phyloP scores from a whole-genome alignment of 768 basidiomycete genomes.

The Tulasnella sp. region DNA sequence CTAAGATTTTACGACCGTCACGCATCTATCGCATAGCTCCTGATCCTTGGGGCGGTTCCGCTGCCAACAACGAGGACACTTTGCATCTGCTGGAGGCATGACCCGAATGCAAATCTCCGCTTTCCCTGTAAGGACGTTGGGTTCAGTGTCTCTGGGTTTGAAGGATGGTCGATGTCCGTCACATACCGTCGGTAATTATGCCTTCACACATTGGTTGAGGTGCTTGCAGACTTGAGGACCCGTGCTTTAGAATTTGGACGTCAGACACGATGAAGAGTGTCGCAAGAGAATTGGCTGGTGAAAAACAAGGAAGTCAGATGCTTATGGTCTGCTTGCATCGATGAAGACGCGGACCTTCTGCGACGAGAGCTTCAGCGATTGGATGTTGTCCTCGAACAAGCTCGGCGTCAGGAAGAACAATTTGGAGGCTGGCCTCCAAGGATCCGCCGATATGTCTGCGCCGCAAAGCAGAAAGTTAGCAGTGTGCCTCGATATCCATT shows the following conservation, averaged over 20 bases:
- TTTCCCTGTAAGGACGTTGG: constrained; percentile 19
- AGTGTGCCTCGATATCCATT: too few species aligned
- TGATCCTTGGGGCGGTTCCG: constrained; percentile 44
- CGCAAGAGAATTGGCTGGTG: constrained; percentile 50
- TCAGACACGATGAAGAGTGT: constrained; percentile 76
- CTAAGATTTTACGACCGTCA: constrained; percentile 16
- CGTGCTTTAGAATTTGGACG: constrained; percentile 24
- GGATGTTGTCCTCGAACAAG: neutral
- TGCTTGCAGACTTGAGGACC: constrained; percentile 19
- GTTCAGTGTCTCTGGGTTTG: neutral
- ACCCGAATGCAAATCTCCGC: constrained; percentile 38
- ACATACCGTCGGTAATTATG: neutral
- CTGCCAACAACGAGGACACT: constrained; percentile 92
- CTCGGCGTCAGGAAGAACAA: constrained; percentile 36
- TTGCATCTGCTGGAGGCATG: constrained; percentile 46
- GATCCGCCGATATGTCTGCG: constrained; percentile 62
- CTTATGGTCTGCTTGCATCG: neutral
- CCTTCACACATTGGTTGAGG: neutral
- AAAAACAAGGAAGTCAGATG: neutral
- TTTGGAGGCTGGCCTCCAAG: constrained; percentile 61
- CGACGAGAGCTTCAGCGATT: neutral
- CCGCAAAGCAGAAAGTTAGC: too few species aligned
- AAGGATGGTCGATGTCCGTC: neutral
- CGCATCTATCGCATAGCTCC: constrained; percentile 57
- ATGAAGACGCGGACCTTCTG: neutral